phyloP scores from a whole-genome alignment of 1,139 yeast species.

The Candida labiduridarum region DNA sequence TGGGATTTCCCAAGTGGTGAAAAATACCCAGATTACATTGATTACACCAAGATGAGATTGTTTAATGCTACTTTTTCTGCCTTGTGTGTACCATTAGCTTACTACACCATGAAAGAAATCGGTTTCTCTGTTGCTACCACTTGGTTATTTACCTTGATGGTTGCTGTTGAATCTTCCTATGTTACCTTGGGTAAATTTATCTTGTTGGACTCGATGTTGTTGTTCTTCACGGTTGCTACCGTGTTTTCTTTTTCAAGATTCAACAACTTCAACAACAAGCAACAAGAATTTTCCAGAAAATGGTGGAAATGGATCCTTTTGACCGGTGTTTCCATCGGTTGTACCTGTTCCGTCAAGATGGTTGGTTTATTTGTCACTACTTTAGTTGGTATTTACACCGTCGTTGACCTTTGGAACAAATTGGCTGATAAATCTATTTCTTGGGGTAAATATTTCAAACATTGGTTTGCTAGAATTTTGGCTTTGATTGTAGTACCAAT shows the following conservation, averaged over 20 bases:
- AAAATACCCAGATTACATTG: slow-evolving; percentile 80
- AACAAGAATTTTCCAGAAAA: slow-evolving; percentile 59
- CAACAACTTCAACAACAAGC: slow-evolving; percentile 67
- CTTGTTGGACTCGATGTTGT: slow-evolving; percentile 91
- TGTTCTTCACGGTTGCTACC: slow-evolving; percentile 87
- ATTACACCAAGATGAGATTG: slow-evolving; percentile 88
- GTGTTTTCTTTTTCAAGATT: slow-evolving; percentile 76
- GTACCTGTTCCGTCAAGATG: slow-evolving; percentile 84
- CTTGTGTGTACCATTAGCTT: slow-evolving; percentile 89
- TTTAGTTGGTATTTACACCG: slow-evolving; percentile 74
- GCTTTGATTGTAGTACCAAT: slow-evolving; percentile 66
- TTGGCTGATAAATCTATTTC: slow-evolving; percentile 60
- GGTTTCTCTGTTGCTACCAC: slow-evolving; percentile 80
- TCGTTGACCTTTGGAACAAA: slow-evolving; percentile 71
- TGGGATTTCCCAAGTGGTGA: slow-evolving; percentile 94
- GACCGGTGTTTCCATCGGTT: slow-evolving; percentile 76
- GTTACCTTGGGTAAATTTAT: slow-evolving; percentile 91
- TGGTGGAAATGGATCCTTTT: slow-evolving; percentile 95
- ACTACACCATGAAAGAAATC: slow-evolving; percentile 84
- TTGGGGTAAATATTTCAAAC: slow-evolving; percentile 52
- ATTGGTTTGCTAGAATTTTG: slow-evolving; percentile 67
- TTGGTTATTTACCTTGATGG: slow-evolving; percentile 89
- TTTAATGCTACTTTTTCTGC: slow-evolving; percentile 93
- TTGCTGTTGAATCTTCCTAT: slow-evolving; percentile 81
- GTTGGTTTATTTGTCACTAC: slow-evolving; percentile 79